Conservation (phyloP, 2,329 filamentous ascomycete species). For the Grosmannia penicillata region DNA sequence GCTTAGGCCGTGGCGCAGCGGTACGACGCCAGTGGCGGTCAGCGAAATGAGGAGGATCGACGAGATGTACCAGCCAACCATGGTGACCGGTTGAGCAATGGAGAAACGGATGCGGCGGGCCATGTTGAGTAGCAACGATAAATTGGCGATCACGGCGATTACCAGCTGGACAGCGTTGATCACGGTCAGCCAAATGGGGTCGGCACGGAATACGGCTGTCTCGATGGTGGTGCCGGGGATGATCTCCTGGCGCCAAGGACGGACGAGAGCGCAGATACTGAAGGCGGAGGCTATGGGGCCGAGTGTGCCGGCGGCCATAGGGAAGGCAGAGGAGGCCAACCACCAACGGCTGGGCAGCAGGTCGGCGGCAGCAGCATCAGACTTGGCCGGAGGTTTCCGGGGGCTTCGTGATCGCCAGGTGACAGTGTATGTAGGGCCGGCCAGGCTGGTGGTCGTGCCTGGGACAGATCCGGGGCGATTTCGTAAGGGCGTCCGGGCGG, state of each 20-base stretch:
- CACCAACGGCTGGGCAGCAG: conserved; percentile 38
- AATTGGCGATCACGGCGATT: conserved; percentile 63
- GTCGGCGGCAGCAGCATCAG: too few relatives aligned
- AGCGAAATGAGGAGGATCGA: conserved; percentile 53
- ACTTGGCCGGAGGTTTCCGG: neutral
- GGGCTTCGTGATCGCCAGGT: neutral
- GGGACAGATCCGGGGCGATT: too few relatives aligned
- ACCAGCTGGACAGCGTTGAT: conserved; percentile 67
- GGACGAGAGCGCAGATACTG: conserved; percentile 74
- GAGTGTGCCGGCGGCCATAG: conserved; percentile 69
- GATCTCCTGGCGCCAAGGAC: conserved; percentile 55
- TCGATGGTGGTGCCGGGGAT: conserved; percentile 30
- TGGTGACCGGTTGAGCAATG: conserved; percentile 70
- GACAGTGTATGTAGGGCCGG: too few relatives aligned
- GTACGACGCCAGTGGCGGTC: conserved; percentile 48
- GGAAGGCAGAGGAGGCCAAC: conserved; percentile 51
- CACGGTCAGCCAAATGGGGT: conserved; percentile 60
- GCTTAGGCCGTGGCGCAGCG: conserved; percentile 19
- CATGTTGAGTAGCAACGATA: conserved; percentile 79
- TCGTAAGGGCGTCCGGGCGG: too few relatives aligned
- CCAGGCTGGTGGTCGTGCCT: too few relatives aligned
- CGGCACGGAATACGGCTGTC: conserved; percentile 37
- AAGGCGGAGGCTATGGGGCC: conserved; percentile 80
- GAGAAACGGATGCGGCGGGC: conserved; percentile 65
- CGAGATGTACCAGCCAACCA: conserved; percentile 61